Evolutionary conservation across 1,284 basidiomycete genomes (phyloP), one percentile per base, ranked within the genome.

Genomic region (Gomphus bonarii): DNA sequence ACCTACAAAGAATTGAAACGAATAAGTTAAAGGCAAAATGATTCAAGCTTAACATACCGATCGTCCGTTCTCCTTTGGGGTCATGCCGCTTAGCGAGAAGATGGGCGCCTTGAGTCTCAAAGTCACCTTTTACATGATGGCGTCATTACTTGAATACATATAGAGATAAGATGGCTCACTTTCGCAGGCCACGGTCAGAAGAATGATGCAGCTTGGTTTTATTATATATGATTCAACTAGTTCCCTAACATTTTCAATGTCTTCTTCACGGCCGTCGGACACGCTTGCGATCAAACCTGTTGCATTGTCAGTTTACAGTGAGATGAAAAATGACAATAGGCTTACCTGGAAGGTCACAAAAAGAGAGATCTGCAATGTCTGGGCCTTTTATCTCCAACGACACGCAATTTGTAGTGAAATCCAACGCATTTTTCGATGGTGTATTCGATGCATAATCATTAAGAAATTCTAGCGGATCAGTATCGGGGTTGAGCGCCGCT

Each of bases 41-140:
- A 18, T 8, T 36, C 51, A 10, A 38, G 4, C 25, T 43, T 2
- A 33, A 65, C 76, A 38, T 58, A 85, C 88, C 86, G 28, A 89
- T 82, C 0, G 86, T 90, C 2, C 85, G 73, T 55, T 74, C 73
- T 0, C 85, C 84, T 0, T 76, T 67, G 0, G 77, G 77, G 63
- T 88, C 85, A 47, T 77, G 67, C 3, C 72, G 58, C 55, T 78
- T 80, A 0, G 84, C 79, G 0, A 88, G 69, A 20, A 74, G 68
- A 53, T 81, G 76, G 0, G 84, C 85, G 0, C 78, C 80, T 66
- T 89, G 85, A 47, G 86, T 88, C 60, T 88, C 81, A n/a, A 83
- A 83, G 56, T 89, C 87, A 59, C 82, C 86, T 88, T 3, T 43
- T 25, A 56, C 33, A 30, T 28, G 35, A 16, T 31, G 3, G 30